These are phyloP conservation scores for Pseudocercospora macadamiae DNA, from an alignment of 2,329 filamentous ascomycete genomes.

Conservation along the genomic window DNA sequence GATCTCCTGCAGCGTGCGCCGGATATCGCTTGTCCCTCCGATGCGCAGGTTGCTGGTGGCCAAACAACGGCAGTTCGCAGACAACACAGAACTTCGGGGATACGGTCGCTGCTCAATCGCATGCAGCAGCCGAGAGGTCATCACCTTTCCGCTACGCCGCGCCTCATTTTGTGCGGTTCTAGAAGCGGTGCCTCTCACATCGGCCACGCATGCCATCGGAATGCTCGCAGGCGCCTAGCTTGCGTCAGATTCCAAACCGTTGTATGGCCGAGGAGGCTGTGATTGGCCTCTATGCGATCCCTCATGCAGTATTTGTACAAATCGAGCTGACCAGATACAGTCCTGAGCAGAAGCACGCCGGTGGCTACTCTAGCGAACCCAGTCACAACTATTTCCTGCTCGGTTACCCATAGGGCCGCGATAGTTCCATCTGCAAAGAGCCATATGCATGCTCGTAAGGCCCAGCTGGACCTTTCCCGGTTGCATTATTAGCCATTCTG, in stretches of 20 bases:
- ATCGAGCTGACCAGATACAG: background rate
- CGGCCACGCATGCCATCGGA: background rate
- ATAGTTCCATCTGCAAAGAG: too few relatives aligned
- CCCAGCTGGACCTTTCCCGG: background rate
- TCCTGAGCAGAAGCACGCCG: too few relatives aligned
- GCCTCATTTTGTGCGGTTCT: background rate
- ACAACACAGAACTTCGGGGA: background rate
- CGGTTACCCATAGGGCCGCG: too few relatives aligned
- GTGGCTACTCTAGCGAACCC: too few relatives aligned
- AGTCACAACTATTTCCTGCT: too few relatives aligned
- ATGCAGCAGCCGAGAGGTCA: background rate
- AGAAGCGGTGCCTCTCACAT: background rate
- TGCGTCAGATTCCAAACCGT: too few relatives aligned
- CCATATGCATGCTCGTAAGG: background rate
- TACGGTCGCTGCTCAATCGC: background rate
- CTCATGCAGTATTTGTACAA: background rate
- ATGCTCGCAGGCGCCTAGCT: background rate
- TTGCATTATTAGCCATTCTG: background rate
- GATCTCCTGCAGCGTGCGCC: background rate
- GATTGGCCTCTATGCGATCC: too few relatives aligned
- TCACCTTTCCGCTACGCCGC: background rate
- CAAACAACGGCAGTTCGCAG: background rate
- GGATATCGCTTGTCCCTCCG: background rate
- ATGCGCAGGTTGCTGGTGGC: background rate
- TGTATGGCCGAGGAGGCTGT: too few relatives aligned